phyloP scores from a whole-genome alignment of 23 red algal species.

The Chondrus crispus region DNA sequence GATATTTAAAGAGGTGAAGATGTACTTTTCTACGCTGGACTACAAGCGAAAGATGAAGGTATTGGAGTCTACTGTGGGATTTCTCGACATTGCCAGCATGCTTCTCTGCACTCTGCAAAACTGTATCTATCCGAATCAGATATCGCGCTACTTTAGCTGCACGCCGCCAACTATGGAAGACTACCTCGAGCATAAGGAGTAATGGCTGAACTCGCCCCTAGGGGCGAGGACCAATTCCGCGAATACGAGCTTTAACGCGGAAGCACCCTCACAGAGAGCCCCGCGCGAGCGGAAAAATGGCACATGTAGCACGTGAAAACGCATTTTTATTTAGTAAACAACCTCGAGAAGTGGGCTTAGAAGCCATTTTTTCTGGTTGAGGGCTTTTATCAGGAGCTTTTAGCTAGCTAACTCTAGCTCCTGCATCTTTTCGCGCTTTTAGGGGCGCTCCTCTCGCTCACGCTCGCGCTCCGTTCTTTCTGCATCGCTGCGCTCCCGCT shows the following conservation, averaged over 20 bases:
- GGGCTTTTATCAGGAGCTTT: background rate
- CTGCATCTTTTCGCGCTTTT: background rate
- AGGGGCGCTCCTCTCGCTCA: background rate
- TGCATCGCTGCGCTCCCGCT: background rate
- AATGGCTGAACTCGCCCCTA: background rate
- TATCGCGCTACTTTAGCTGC: background rate
- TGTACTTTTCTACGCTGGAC: slow-evolving; percentile 2
- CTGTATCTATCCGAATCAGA: background rate
- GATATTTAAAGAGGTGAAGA: slow-evolving; percentile 7
- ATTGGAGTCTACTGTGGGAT: background rate
- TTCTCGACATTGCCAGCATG: background rate
- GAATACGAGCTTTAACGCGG: background rate
- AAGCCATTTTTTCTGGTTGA: background rate
- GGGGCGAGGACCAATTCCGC: background rate
- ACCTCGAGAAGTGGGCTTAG: background rate
- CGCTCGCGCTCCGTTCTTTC: background rate
- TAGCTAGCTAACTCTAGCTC: background rate
- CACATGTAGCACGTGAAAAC: background rate
- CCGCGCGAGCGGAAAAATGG: background rate
- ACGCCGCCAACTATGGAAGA: background rate
- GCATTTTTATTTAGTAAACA: background rate
- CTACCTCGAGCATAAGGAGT: background rate
- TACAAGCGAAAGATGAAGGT: background rate
- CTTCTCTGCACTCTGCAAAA: background rate
- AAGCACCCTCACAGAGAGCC: background rate